phyloP scores from a whole-genome alignment of 2,329 filamentous ascomycete genomes.

The Lojkania enalia region DNA sequence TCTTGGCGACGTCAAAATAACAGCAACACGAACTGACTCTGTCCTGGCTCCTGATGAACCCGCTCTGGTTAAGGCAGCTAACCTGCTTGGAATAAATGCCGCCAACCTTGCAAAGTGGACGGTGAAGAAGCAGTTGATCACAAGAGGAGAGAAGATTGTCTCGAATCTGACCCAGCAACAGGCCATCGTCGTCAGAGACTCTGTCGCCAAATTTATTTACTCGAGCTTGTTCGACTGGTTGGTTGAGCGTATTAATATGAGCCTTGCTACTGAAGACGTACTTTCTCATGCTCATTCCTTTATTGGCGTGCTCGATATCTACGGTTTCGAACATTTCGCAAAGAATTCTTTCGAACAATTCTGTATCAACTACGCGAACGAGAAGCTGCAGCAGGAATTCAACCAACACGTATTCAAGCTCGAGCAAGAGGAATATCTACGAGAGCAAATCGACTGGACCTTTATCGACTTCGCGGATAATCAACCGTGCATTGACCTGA shows the following conservation, averaged over 20 bases:
- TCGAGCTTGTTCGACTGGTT: slow-evolving; percentile 98
- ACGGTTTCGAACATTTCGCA: slow-evolving; percentile 98
- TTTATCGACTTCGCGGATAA: slow-evolving; percentile 99
- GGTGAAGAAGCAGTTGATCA: slow-evolving; percentile 97
- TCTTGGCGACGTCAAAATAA: slow-evolving; percentile 95
- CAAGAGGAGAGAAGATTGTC: slow-evolving; percentile 94
- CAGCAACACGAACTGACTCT: slow-evolving; percentile 84
- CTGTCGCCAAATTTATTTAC: slow-evolving; percentile 98
- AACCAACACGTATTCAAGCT: slow-evolving; percentile 99
- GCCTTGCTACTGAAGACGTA: slow-evolving; percentile 86
- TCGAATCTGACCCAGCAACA: slow-evolving; percentile 94
- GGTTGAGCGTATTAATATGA: slow-evolving; percentile 93
- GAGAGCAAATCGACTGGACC: slow-evolving; percentile 97
- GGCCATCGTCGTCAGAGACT: slow-evolving; percentile 91
- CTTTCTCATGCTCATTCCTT: slow-evolving; percentile 82
- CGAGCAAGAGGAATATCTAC: slow-evolving; percentile 96
- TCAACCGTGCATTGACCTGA: slow-evolving; percentile 97
- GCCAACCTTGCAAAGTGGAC: slow-evolving; percentile 95
- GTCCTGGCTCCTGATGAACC: slow-evolving; percentile 80
- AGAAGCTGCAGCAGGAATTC: slow-evolving; percentile 98
- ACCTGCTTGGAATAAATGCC: slow-evolving; percentile 83
- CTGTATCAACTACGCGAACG: slow-evolving; percentile 99
- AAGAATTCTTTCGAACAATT: slow-evolving; percentile 99
- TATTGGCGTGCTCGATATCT: slow-evolving; percentile 98
- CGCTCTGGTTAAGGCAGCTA: slow-evolving; percentile 77